Conservation (phyloP, 2,329 filamentous ascomycete species). For the Chaetomium strumarium region DNA sequence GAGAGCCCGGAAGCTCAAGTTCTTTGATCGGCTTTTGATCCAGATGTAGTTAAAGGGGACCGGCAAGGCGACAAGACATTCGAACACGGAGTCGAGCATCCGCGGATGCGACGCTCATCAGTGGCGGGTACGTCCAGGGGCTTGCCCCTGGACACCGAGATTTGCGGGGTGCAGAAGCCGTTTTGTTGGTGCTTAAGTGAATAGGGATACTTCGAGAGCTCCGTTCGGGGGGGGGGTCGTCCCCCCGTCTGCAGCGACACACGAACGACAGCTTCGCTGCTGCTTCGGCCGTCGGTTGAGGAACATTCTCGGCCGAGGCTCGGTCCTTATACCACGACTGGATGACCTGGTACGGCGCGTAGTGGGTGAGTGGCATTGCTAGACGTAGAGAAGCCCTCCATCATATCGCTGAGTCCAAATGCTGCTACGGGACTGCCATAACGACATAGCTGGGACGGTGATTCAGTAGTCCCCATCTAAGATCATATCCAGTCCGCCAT, state of each 20-base stretch:
- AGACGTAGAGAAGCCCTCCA: too few relatives aligned
- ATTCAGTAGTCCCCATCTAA: too few relatives aligned
- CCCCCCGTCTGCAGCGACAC: too few relatives aligned
- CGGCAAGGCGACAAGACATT: not conserved
- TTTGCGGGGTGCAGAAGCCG: slow-evolving; percentile 19
- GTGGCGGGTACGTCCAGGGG: not conserved
- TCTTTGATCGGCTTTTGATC: not conserved
- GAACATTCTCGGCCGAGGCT: not conserved
- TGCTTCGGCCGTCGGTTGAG: not conserved
- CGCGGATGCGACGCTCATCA: not conserved
- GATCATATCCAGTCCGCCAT: too few relatives aligned
- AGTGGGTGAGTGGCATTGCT: too few relatives aligned
- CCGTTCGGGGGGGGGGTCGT: too few relatives aligned
- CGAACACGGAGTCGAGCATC: not conserved
- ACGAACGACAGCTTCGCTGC: not conserved
- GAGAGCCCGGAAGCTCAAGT: not conserved
- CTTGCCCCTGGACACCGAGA: not conserved
- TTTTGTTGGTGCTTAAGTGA: slow-evolving; percentile 13
- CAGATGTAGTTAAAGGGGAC: too few relatives aligned
- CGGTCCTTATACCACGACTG: not conserved
- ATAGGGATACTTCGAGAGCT: too few relatives aligned
- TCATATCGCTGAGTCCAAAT: too few relatives aligned
- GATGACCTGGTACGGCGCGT: not conserved
- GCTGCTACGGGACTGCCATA: too few relatives aligned
- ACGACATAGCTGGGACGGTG: too few relatives aligned